phyloP scores from a whole-genome alignment of 805 yeast genomes.

The Phaffomyces antillensis region DNA sequence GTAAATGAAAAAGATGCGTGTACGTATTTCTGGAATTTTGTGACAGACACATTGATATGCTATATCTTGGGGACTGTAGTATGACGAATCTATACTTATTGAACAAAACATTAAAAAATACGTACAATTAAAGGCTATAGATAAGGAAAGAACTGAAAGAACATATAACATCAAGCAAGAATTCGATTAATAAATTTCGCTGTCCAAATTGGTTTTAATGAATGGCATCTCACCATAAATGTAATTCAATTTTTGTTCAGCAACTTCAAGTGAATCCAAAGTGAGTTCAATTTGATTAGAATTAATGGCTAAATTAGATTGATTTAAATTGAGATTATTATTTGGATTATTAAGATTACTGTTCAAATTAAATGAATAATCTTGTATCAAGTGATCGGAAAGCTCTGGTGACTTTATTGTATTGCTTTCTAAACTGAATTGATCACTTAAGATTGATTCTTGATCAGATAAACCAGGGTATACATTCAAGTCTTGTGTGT shows the following conservation, averaged over 20 bases:
- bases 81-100: too few species aligned
- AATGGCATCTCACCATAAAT: slow-evolving; percentile 4
- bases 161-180: background rate
- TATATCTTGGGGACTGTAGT: too few species aligned
- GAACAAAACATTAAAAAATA: too few species aligned
- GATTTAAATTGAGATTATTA: too few species aligned
- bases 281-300: background rate
- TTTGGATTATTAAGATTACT: background rate
- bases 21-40: too few species aligned
- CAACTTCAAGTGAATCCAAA: background rate
- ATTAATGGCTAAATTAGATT: too few species aligned
- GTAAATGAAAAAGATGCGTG: too few species aligned
- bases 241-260: slow-evolving; percentile 5
- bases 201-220: slow-evolving; percentile 1
- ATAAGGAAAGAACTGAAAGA: background rate
- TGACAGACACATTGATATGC: background rate
- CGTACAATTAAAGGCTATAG: background rate
- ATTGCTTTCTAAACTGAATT: background rate
- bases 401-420: background rate
- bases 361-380: background rate
- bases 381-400: background rate
- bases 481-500: background rate
- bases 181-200: background rate
- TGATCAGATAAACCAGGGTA: slow-evolving; percentile 5
- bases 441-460: slow-evolving; percentile 1